A percentile compares a stretch with the other conserved stretches of the same genome.
Conservation (phyloP, 768 basidiomycete genomes). For the Lentinus tigrinus region DNA sequence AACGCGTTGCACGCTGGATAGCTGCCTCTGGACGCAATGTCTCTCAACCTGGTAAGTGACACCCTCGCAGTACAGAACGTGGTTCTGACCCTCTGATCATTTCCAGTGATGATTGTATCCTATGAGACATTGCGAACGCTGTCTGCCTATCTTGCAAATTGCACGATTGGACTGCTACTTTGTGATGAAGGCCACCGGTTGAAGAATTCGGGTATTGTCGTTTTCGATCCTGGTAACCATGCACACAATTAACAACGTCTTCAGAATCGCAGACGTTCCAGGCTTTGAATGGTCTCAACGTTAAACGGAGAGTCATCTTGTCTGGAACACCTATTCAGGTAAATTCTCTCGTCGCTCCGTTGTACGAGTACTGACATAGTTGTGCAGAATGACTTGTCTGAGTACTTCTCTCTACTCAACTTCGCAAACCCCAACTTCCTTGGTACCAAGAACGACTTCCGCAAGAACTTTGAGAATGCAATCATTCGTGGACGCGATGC, state of each 20-base stretch:
- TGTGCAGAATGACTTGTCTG: conserved; percentile 82
- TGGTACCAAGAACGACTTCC: conserved; percentile 85
- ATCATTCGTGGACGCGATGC: conserved; percentile 92
- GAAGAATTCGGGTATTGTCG: conserved; percentile 80
- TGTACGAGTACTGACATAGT: not conserved
- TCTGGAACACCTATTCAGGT: conserved; percentile 94
- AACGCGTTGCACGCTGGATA: conserved; percentile 86
- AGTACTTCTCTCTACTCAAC: conserved; percentile 91
- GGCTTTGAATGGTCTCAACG: conserved; percentile 78
- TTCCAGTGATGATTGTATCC: conserved; percentile 93
- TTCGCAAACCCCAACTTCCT: conserved; percentile 92
- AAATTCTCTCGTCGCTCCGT: not conserved
- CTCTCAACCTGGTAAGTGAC: conserved; percentile 78
- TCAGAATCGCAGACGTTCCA: conserved; percentile 86
- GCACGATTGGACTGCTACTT: conserved; percentile 86
- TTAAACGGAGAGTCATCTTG: conserved; percentile 87
- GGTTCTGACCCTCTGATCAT: not conserved
- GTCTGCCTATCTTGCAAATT: conserved; percentile 70
- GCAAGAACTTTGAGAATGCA: conserved; percentile 91
- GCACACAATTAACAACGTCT: not conserved
- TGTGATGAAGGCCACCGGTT: conserved; percentile 97
- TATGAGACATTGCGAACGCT: conserved; percentile 93
- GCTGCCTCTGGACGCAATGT: conserved; percentile 86
- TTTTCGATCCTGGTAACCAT: conserved; percentile 21
- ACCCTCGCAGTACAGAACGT: not conserved